Percentiles rank a stretch among this genome's conserved stretches.
Conservation (phyloP, 2,329 filamentous ascomycete species). For the Endocalyx cinctus region DNA sequence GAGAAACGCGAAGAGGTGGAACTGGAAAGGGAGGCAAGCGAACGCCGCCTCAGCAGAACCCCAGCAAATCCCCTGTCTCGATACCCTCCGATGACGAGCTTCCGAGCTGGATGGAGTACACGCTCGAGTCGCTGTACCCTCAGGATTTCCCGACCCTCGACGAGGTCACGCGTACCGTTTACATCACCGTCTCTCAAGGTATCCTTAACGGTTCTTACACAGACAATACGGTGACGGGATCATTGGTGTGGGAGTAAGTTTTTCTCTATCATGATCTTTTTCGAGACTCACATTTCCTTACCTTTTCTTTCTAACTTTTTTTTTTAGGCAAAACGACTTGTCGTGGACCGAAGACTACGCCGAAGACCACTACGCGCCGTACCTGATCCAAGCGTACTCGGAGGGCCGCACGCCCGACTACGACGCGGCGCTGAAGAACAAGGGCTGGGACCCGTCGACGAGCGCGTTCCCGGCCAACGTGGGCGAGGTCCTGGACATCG, state of each 20-base stretch:
- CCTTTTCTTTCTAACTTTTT: too few relatives aligned
- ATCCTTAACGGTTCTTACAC: slow-evolving; percentile 27
- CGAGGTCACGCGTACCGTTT: slow-evolving; percentile 46
- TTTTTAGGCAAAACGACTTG: slow-evolving; percentile 33
- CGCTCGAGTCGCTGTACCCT: slow-evolving; percentile 33
- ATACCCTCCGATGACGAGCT: slow-evolving; percentile 29
- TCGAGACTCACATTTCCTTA: too few relatives aligned
- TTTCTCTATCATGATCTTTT: not conserved
- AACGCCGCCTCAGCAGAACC: slow-evolving; percentile 20
- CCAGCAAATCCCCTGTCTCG: slow-evolving; percentile 24
- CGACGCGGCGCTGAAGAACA: slow-evolving; percentile 41
- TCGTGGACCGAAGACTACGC: slow-evolving; percentile 37
- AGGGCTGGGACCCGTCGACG: slow-evolving; percentile 49
- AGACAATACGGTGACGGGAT: slow-evolving; percentile 23
- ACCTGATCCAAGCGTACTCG: slow-evolving; percentile 49
- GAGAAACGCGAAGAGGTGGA: not conserved
- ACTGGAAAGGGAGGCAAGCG: slow-evolving; percentile 3
- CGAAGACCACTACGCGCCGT: slow-evolving; percentile 30
- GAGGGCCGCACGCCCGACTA: slow-evolving; percentile 50
- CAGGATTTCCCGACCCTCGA: slow-evolving; percentile 32
- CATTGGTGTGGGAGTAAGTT: slow-evolving; percentile 31
- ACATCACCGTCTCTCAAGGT: slow-evolving; percentile 40
- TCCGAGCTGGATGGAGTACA: slow-evolving; percentile 40
- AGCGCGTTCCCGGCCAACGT: slow-evolving; percentile 47
- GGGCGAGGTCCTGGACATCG: slow-evolving; percentile 53